phyloP scores from a whole-genome alignment of 2,329 filamentous ascomycete genomes.

The Chrysosporium queenslandicum region DNA sequence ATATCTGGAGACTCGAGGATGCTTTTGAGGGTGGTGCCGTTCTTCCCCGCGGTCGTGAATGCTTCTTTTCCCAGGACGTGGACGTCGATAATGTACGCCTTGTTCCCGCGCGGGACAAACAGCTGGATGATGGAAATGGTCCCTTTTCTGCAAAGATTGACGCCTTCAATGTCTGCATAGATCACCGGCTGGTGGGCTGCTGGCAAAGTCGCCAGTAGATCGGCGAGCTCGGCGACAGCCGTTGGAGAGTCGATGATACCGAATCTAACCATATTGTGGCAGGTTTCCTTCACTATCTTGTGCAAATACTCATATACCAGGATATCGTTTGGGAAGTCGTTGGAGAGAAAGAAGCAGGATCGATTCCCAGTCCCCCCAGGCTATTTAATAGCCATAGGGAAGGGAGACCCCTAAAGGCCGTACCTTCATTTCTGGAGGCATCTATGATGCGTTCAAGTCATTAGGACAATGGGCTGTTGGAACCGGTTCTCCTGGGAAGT shows the following conservation, averaged over 20 bases:
- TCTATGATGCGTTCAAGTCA: too few relatives aligned
- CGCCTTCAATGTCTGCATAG: slow-evolving; percentile 44
- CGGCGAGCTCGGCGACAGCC: slow-evolving; percentile 12
- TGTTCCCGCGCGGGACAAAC: slow-evolving; percentile 24
- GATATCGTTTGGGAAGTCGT: too few relatives aligned
- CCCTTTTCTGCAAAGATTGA: slow-evolving; percentile 36
- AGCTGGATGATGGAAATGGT: slow-evolving; percentile 40
- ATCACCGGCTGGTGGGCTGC: slow-evolving; percentile 27
- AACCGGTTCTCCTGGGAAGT: too few relatives aligned
- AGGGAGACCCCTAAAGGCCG: too few relatives aligned
- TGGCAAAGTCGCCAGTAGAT: slow-evolving; percentile 21
- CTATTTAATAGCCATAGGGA: too few relatives aligned
- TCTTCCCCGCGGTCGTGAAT: slow-evolving; percentile 31
- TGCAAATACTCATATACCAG: too few relatives aligned
- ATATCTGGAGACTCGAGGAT: slow-evolving; percentile 40
- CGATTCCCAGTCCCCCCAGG: too few relatives aligned
- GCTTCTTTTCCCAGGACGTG: slow-evolving; percentile 28
- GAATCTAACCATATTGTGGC: not conserved
- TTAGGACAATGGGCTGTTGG: too few relatives aligned
- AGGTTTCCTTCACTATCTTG: too few relatives aligned
- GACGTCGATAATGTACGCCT: slow-evolving; percentile 41
- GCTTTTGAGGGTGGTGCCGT: slow-evolving; percentile 24
- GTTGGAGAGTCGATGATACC: not conserved
- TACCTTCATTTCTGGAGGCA: too few relatives aligned
- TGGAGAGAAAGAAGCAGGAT: too few relatives aligned